Conservation (phyloP, 1,284 basidiomycete genomes). For the Anthracocystis walkeri region DNA sequence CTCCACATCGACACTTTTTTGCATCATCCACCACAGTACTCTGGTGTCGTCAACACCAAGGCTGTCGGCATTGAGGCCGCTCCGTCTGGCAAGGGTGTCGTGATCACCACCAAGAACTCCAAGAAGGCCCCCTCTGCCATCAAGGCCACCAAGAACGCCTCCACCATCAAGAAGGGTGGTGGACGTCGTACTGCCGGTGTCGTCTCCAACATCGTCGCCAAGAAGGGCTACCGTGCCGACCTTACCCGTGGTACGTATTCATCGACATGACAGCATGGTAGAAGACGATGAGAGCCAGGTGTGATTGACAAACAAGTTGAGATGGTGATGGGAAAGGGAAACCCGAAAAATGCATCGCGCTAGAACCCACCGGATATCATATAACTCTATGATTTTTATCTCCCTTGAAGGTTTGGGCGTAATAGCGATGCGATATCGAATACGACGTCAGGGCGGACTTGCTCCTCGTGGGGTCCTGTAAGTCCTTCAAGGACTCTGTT, state of each 20-base stretch:
- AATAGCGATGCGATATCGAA: constrained; percentile 66
- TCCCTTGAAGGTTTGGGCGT: constrained; percentile 67
- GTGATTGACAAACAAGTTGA: too few relatives aligned
- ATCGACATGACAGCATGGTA: not conserved
- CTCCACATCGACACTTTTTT: constrained; percentile 1
- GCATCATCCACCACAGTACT: constrained; percentile 55
- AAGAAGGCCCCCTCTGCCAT: constrained; percentile 56
- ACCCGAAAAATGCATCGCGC: constrained; percentile 57
- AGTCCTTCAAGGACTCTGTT: constrained; percentile 22
- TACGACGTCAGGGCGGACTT: constrained; percentile 29
- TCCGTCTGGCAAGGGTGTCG: constrained; percentile 56
- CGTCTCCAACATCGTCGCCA: constrained; percentile 64
- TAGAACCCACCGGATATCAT: constrained; percentile 68
- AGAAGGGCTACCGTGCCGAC: constrained; percentile 68
- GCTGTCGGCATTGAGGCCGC: constrained; percentile 61
- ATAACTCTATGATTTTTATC: constrained; percentile 1
- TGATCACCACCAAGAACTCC: constrained; percentile 64
- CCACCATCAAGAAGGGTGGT: constrained; percentile 59
- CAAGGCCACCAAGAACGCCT: constrained; percentile 44
- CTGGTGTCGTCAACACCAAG: constrained; percentile 67
- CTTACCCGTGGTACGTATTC: constrained; percentile 58
- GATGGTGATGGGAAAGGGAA: not conserved
- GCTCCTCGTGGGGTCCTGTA: constrained; percentile 33
- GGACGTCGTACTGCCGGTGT: constrained; percentile 61
- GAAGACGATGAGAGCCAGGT: too few relatives aligned